Conservation (phyloP, 2,329 filamentous ascomycete genomes). For the Botrytis elliptica region DNA sequence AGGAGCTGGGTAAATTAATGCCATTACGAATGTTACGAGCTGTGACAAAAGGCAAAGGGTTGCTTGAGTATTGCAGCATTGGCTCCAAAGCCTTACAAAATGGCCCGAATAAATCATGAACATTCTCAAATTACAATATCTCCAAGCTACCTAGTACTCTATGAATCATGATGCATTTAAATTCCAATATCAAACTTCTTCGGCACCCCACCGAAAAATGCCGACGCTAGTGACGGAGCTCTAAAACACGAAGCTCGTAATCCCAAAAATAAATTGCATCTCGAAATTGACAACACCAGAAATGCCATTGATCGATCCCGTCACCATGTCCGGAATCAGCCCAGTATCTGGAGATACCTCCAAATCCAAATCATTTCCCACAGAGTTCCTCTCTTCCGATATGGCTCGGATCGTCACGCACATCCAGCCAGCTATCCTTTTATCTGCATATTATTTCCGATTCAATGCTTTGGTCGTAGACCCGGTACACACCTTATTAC, state of each 20-base stretch:
- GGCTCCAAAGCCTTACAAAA: neutral
- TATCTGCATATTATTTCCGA: constrained; percentile 60
- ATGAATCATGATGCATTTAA: neutral
- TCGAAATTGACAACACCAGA: constrained; percentile 5
- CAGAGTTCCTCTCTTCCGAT: constrained; percentile 37
- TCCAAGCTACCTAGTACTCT: neutral
- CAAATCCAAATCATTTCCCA: constrained; percentile 31
- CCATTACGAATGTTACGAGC: neutral
- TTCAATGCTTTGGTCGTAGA: constrained; percentile 69
- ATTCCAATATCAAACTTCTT: constrained; percentile 6
- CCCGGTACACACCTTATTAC: constrained; percentile 63
- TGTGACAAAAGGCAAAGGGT: neutral
- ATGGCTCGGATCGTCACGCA: constrained; percentile 58
- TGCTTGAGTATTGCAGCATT: neutral
- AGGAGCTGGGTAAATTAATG: neutral
- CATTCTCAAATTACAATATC: neutral
- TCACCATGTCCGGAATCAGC: constrained; percentile 36
- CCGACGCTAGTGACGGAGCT: constrained; percentile 20
- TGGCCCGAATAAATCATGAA: neutral
- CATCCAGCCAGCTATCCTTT: constrained; percentile 65
- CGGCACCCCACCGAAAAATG: constrained; percentile 4
- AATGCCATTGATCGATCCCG: constrained; percentile 38
- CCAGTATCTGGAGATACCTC: constrained; percentile 13
- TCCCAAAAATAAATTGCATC: neutral
- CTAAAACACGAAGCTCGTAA: constrained; percentile 8